phyloP scores from a whole-genome alignment of 2,329 filamentous ascomycete genomes.

The Alternaria arbusti region DNA sequence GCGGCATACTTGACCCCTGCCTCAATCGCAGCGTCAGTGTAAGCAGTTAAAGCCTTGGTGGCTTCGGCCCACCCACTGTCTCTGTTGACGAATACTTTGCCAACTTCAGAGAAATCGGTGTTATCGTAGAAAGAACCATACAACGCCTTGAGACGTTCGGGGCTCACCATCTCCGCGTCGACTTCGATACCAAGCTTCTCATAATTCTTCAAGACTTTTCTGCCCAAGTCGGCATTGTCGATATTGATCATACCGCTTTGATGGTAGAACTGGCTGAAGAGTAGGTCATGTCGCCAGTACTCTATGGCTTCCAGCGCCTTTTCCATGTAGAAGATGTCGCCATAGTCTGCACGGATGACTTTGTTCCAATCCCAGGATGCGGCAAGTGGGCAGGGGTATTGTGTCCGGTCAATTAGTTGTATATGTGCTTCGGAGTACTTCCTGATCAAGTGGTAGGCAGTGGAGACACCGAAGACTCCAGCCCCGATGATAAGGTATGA shows the following conservation, averaged over 20 bases:
- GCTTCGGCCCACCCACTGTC: not conserved
- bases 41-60: not conserved
- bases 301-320: not conserved
- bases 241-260: not conserved
- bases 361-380: not conserved
- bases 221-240: not conserved
- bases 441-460: not conserved
- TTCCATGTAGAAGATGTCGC: not conserved
- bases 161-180: not conserved
- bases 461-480: not conserved
- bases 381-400: not conserved
- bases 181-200: not conserved
- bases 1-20: not conserved
- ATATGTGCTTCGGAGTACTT: not conserved
- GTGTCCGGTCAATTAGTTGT: not conserved
- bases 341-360: not conserved
- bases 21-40: not conserved
- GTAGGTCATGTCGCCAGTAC: not conserved
- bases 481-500: not conserved
- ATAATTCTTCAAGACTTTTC: not conserved
- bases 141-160: accelerated
- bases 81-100: not conserved
- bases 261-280: not conserved
- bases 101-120: not conserved
- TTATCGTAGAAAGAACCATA: not conserved